These are phyloP conservation scores for Lactifluus piperatus DNA, from an alignment of 768 basidiomycete genomes.

Conservation along the genomic window DNA sequence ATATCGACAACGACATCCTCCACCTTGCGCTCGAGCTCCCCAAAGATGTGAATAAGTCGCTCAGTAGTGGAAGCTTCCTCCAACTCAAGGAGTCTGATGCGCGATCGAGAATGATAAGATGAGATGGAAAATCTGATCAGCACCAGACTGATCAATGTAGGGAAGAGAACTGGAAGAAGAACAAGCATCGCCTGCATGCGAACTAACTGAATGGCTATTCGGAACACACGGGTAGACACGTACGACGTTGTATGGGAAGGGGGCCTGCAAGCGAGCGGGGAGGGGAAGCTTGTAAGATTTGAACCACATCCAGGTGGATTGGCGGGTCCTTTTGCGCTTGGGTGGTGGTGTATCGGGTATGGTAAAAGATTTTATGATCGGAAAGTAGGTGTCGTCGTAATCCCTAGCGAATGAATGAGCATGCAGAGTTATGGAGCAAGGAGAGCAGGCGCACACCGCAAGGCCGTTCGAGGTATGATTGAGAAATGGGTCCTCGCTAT, in stretches of 20 bases:
- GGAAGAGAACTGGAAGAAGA: constrained; percentile 57
- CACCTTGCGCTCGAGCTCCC: constrained; percentile 48
- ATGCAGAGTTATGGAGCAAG: neutral
- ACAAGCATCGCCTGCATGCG: constrained; percentile 40
- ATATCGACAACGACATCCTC: constrained; percentile 55
- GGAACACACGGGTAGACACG: constrained; percentile 22
- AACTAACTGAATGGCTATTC: neutral
- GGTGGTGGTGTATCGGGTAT: constrained; percentile 5
- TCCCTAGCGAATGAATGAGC: neutral
- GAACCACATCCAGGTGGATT: constrained; percentile 2
- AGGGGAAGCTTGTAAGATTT: constrained; percentile 11
- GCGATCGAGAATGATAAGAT: constrained; percentile 49
- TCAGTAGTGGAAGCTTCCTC: constrained; percentile 36
- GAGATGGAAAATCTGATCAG: constrained; percentile 50
- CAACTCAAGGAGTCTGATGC: constrained; percentile 56
- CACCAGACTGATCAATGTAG: constrained; percentile 45
- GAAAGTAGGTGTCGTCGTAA: constrained; percentile 15
- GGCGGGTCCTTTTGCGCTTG: neutral
- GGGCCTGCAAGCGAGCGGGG: neutral
- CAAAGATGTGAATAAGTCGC: constrained; percentile 49
- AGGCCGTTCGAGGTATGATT: constrained; percentile 49
- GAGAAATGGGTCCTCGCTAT: constrained; percentile 56
- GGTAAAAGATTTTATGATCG: constrained; percentile 17
- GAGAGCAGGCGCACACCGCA: constrained; percentile 39
- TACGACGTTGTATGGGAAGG: constrained; percentile 70